Percentiles rank a stretch among this genome's conserved stretches.
Evolutionary conservation across 179 eudicot species (phyloP).

Genomic region (Gypsophila paniculata): DNA sequence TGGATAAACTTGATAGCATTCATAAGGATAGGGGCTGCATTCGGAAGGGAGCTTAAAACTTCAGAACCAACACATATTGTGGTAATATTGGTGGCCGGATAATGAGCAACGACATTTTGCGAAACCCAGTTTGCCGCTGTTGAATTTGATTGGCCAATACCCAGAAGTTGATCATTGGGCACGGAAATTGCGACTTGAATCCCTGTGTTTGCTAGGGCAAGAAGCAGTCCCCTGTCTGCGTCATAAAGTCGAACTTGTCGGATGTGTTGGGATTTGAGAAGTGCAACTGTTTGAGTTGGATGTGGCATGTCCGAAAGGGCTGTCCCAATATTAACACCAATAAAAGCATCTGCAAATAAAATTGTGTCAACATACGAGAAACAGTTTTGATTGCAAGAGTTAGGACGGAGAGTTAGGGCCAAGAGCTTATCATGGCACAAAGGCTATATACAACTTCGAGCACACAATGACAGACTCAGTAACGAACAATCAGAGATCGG

Average conservation of each 20-base stretch:
- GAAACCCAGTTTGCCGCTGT: constrained; percentile 90
- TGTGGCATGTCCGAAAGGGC: constrained; percentile 82
- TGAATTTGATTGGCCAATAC: constrained; percentile 77
- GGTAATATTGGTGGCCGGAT: constrained; percentile 78
- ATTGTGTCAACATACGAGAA: not conserved
- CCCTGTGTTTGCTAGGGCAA: constrained; percentile 72
- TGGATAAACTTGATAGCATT: constrained; percentile 64
- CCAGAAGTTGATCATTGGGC: constrained; percentile 77
- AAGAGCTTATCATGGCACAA: too few species aligned
- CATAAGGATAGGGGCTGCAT: constrained; percentile 59
- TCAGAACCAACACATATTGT: constrained; percentile 83
- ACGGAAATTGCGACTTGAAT: constrained; percentile 64
- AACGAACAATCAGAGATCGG: too few species aligned
- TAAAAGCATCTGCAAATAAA: constrained; percentile 53
- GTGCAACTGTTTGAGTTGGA: constrained; percentile 82
- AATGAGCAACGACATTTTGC: constrained; percentile 72
- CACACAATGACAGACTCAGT: too few species aligned
- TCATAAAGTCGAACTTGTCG: constrained; percentile 67
- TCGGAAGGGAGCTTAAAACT: constrained; percentile 61
- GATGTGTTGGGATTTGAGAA: constrained; percentile 75
- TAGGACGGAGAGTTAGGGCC: not conserved
- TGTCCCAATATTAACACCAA: constrained; percentile 89
- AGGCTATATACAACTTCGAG: too few species aligned
- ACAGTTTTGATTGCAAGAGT: not conserved
- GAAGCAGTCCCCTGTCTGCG: constrained; percentile 73